Base-by-base conservation (phyloP, 805 yeast species). In the Starmerella floricola region DNA sequence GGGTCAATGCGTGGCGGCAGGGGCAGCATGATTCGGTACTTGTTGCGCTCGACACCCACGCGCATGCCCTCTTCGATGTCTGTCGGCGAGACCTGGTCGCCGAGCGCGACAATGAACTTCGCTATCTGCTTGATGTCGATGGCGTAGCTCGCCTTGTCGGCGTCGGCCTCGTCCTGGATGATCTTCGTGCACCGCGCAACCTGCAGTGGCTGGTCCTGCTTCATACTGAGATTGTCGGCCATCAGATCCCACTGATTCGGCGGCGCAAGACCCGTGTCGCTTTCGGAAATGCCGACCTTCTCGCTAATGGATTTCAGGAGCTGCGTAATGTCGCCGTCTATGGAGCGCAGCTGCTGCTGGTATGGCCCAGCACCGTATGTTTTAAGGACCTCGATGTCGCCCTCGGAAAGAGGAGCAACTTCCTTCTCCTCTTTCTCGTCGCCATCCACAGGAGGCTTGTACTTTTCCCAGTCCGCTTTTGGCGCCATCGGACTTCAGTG, bases 41-140 rank as follows among this genome's bases (percentile, higher is more conserved):
- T 88, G 57, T 83, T 86, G 63, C 98, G 77, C 62, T 93, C 98
- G 44, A 91, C 98, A 58, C 99, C 99, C 30, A 91, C 97, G 61
- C 98, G 76, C 98, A 91, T 93, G 41, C 98, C 97, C 64, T 93
- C 98, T 65, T 91, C 98, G 44, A 91, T 87, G 71, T 91, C 99
- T 0, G 98, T 91, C 28, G 98, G 98, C 12, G 95, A 82, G 11
- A 91, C 96, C 50, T 94, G 76, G 61, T 93, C 96, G 36, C 97
- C 99, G 46, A 91, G 69, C 3, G 88, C 93, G 36, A 91, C 98
- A 34, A 91, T 96, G 59, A 91, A 91, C 63, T 91, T 91, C 49
- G 99, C 99, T 54, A 91, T 88, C 62, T 93, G 99, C 64, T 93
- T 91, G 61, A 91, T 79, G 64, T 91, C 93, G 59, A 91, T 91